Evolutionary conservation across 1,284 basidiomycete species (phyloP).

Genomic region (Ganoderma sinense): DNA sequence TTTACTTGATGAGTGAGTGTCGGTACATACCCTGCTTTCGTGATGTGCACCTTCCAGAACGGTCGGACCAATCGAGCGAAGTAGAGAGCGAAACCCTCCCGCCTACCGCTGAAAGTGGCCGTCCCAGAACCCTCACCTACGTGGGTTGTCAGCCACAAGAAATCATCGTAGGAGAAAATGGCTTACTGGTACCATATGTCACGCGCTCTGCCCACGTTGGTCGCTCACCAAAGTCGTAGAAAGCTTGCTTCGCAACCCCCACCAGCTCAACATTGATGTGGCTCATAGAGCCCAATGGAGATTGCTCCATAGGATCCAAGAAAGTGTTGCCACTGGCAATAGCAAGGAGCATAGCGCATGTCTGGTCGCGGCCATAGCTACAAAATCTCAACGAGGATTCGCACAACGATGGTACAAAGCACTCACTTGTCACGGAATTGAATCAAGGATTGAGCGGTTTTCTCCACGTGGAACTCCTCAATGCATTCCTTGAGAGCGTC

Average conservation of each 20-base stretch:
- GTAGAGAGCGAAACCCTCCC: constrained; percentile 91
- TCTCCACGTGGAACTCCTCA: constrained; percentile 74
- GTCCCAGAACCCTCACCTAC: constrained; percentile 74
- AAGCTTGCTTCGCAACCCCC: constrained; percentile 77
- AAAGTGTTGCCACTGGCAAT: constrained; percentile 81
- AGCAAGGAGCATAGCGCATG: constrained; percentile 91
- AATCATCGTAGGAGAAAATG: neutral
- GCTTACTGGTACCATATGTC: constrained; percentile 67
- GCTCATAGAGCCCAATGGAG: constrained; percentile 56
- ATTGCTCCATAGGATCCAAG: constrained; percentile 60
- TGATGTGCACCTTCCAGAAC: constrained; percentile 88
- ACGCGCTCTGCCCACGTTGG: constrained; percentile 82
- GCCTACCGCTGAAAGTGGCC: constrained; percentile 85
- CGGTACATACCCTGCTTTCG: constrained; percentile 58
- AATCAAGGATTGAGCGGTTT: constrained; percentile 72
- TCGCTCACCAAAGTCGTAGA: constrained; percentile 86
- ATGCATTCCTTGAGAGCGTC: constrained; percentile 83
- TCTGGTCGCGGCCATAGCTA: constrained; percentile 89
- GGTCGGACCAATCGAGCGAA: constrained; percentile 87
- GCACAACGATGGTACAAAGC: constrained; percentile 11
- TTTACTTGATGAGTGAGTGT: neutral
- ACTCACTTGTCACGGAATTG: constrained; percentile 76
- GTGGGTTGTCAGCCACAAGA: neutral
- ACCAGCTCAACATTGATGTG: constrained; percentile 67
- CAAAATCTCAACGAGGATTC: constrained; percentile 15